These are phyloP conservation scores for Pyrenochaeta sp. DNA, from an alignment of 2,329 filamentous ascomycete genomes.

Conservation along the genomic window DNA sequence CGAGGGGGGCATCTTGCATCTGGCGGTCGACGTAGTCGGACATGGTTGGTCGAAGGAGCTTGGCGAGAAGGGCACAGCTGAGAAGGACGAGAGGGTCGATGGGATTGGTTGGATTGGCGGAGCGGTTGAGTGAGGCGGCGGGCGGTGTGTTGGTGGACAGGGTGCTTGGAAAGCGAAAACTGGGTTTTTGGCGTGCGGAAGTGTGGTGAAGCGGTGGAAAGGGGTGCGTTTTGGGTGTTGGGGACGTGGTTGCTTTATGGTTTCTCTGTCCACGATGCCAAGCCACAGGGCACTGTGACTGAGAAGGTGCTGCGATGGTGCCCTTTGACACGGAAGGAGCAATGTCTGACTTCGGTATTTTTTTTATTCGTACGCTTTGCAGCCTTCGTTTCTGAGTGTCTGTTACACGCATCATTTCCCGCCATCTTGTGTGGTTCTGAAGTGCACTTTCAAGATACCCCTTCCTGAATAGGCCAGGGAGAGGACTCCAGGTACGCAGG, in stretches of 20 bases:
- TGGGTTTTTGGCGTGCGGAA: constrained; percentile 3
- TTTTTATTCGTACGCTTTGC: too few relatives aligned
- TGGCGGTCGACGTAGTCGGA: constrained; percentile 19
- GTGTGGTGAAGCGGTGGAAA: too few relatives aligned
- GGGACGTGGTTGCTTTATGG: constrained; percentile 5
- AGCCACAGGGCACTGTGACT: constrained; percentile 4
- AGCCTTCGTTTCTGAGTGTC: too few relatives aligned
- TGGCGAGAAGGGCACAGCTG: constrained; percentile 12
- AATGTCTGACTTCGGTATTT: too few relatives aligned
- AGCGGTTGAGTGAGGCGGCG: constrained; percentile 3
- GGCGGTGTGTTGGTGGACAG: constrained; percentile 7
- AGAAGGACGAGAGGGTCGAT: constrained; percentile 4
- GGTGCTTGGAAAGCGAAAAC: constrained; percentile 5
- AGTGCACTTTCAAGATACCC: too few relatives aligned
- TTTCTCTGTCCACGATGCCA: not conserved
- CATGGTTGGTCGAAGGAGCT: constrained; percentile 18
- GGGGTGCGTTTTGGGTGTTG: too few relatives aligned
- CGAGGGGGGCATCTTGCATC: constrained; percentile 8
- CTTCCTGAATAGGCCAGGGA: too few relatives aligned
- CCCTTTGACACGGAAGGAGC: not conserved
- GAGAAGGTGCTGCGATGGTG: too few relatives aligned
- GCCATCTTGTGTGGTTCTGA: too few relatives aligned
- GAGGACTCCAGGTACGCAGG: too few relatives aligned
- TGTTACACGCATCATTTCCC: too few relatives aligned
- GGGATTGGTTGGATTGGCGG: constrained; percentile 8